Base-by-base conservation (phyloP, 179 eudicot species). In the Drosera spatulata region DNA sequence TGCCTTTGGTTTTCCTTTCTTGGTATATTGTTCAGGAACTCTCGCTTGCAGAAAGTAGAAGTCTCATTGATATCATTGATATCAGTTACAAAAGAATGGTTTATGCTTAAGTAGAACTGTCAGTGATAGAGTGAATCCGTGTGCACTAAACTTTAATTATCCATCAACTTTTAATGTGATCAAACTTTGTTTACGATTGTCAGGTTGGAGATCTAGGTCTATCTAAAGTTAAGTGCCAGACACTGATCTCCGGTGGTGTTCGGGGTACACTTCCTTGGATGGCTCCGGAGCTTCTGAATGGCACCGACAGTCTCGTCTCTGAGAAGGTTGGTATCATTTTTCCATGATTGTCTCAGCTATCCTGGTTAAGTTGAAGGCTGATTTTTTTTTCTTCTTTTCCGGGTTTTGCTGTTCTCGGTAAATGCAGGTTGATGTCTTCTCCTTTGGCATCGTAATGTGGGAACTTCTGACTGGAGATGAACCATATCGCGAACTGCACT, bases 121-220 rank as follows among this genome's bases (percentile, higher is more conserved):
- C 33, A 22, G 33, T 22, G 33, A 22, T 22, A 22, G 33, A 22
- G 33, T 22, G 33, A 22, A 22, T 22, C 33, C 33, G 33, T 22
- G 33, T 22, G 33, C 33, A 22, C 1, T 22, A 22, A 22, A 22
- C 33, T 22, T 22, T 22, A 22, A 22, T 22, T 22, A 22, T 22
- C 33, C 3, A 33, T 5, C 33, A 3, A 22, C 2, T 61, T 22
- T 22, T 22, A 22, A 22, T 22, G 51, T 43, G 10, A 22, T 37
- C 44, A 13, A 12, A 15, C 14, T 59, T 43, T 45, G 52, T 47
- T 43, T 7, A 15, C 7, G 51, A 43, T 42, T 42, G 44, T 40
- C 80, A 91, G 96, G 97, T 91, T 73, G 97, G 96, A 69, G 97
- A 91, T 69, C 74, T 91, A 69, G 97, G 96, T 56, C 77, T 91